Conservation (phyloP, 345 rosid species). For the Hibiscus mutabilis region DNA sequence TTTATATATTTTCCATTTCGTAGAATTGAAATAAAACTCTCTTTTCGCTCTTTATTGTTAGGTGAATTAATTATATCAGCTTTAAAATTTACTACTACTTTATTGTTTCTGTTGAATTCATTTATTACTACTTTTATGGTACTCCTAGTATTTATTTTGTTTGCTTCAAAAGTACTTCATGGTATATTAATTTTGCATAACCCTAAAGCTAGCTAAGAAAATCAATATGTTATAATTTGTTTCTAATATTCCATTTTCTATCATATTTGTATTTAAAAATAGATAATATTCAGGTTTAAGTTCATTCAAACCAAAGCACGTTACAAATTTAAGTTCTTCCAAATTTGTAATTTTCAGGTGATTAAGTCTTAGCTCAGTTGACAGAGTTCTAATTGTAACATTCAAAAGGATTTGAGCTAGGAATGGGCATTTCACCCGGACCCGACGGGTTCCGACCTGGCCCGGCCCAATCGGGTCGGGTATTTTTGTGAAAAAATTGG, state of each 20-base stretch:
- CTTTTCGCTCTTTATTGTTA: neutral
- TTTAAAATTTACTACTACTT: neutral
- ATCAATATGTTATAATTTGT: neutral
- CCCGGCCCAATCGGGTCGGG: too few species aligned
- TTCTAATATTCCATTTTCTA: neutral
- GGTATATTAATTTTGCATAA: neutral
- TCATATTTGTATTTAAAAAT: neutral
- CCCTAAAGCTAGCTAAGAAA: neutral
- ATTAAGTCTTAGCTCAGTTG: too few species aligned
- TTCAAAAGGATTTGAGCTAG: too few species aligned
- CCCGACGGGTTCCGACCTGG: too few species aligned
- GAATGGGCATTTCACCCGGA: too few species aligned
- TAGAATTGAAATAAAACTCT: neutral
- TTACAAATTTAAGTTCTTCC: neutral
- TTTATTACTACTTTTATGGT: neutral
- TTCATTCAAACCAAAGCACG: too few species aligned
- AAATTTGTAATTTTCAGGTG: too few species aligned
- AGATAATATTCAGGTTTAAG: too few species aligned
- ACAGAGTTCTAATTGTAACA: too few species aligned
- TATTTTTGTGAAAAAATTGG: too few species aligned
- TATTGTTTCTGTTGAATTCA: neutral
- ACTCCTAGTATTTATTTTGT: neutral
- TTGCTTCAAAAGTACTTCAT: neutral
- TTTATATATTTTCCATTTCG: neutral
- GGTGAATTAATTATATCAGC: neutral